These are phyloP conservation scores for Pestalotiopsis sp. DNA, from an alignment of 2,329 filamentous ascomycete species.

Conservation along the genomic window DNA sequence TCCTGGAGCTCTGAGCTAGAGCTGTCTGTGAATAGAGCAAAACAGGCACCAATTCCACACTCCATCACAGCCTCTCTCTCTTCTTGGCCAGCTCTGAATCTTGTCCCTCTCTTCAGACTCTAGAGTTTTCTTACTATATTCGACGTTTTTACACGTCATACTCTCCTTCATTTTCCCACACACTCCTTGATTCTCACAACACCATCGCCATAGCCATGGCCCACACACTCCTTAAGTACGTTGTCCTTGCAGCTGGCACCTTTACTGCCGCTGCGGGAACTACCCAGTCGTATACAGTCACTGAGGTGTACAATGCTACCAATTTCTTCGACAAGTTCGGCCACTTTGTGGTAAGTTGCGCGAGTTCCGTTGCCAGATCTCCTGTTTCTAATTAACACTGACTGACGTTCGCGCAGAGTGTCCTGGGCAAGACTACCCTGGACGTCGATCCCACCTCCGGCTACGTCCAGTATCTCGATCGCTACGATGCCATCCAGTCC, in stretches of 20 bases:
- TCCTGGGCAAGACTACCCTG: neutral
- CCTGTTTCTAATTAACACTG: too few species aligned
- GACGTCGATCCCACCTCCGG: slow-evolving; percentile 40
- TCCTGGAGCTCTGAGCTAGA: neutral
- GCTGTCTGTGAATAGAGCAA: neutral
- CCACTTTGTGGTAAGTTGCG: slow-evolving; percentile 39
- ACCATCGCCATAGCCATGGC: slow-evolving; percentile 39
- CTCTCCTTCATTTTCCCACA: slow-evolving; percentile 36
- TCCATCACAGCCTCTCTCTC: slow-evolving; percentile 12
- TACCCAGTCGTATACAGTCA: slow-evolving; percentile 36
- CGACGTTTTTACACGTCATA: slow-evolving; percentile 49
- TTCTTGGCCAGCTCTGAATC: slow-evolving; percentile 6
- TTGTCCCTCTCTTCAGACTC: slow-evolving; percentile 27
- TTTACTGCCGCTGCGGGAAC: slow-evolving; percentile 35
- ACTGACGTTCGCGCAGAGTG: neutral
- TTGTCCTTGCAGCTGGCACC: slow-evolving; percentile 41
- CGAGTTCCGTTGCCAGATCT: too few species aligned
- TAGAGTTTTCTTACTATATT: slow-evolving; percentile 37
- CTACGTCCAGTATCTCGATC: slow-evolving; percentile 58
- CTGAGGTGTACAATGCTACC: slow-evolving; percentile 41
- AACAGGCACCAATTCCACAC: neutral
- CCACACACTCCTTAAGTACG: slow-evolving; percentile 39
- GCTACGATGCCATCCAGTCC: slow-evolving; percentile 34
- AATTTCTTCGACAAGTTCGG: slow-evolving; percentile 54
- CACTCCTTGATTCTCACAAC: slow-evolving; percentile 28